Percentiles rank a stretch among this genome's conserved stretches.
Conservation (phyloP, 2,329 filamentous ascomycete species). For the Dactylellina cionopaga region DNA sequence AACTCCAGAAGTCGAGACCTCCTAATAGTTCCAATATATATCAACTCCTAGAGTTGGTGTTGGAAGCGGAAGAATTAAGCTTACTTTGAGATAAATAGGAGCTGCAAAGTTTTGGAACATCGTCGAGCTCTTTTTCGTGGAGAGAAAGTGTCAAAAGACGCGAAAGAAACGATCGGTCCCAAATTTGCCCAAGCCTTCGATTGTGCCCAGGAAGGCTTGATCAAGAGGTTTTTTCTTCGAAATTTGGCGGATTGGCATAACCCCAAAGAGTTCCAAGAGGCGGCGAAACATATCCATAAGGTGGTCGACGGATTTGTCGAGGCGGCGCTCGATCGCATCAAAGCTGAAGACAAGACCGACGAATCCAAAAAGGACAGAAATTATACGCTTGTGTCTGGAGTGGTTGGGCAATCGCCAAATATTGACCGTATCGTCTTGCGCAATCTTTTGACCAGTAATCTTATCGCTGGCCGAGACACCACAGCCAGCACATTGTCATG, state of each 20-base stretch:
- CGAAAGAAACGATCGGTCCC: constrained; percentile 22
- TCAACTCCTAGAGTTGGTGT: neutral
- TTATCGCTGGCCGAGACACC: constrained; percentile 87
- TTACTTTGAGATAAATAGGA: constrained; percentile 8
- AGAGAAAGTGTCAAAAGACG: too few relatives aligned
- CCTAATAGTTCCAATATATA: neutral
- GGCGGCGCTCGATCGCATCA: constrained; percentile 59
- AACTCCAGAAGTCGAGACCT: neutral
- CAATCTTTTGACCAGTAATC: constrained; percentile 83
- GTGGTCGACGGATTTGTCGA: constrained; percentile 57
- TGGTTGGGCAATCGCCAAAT: constrained; percentile 58
- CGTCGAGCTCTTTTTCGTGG: constrained; percentile 13
- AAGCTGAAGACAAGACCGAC: constrained; percentile 58
- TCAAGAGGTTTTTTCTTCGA: constrained; percentile 56
- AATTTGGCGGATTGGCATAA: constrained; percentile 57
- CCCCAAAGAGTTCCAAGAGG: constrained; percentile 57
- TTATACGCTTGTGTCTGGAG: too few relatives aligned
- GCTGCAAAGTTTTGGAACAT: constrained; percentile 3
- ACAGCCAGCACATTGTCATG: constrained; percentile 84
- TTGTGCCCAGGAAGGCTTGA: constrained; percentile 2
- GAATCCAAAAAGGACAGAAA: too few relatives aligned
- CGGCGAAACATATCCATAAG: constrained; percentile 55
- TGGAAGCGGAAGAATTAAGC: constrained; percentile 58
- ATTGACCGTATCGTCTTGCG: constrained; percentile 74
- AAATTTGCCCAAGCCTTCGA: constrained; percentile 18